Evolutionary conservation across 2,329 filamentous ascomycete genomes (phyloP).

Genomic region (Diaporthe australafricana): DNA sequence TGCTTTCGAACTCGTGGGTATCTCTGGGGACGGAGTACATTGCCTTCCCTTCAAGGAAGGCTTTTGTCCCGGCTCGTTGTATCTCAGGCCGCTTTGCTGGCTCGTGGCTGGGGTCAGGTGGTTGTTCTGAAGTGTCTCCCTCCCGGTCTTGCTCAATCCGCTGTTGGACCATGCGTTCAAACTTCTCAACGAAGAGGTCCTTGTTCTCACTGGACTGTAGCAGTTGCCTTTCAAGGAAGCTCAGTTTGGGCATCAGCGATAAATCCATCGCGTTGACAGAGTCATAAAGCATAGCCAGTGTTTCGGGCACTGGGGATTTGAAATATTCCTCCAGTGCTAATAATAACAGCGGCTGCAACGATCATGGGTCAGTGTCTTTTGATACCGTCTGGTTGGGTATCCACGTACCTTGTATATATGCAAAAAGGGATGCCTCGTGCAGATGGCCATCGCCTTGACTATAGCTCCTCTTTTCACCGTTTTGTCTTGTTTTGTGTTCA

Average conservation of each 20-base stretch:
- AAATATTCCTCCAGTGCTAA: constrained; percentile 97
- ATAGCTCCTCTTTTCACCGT: constrained; percentile 92
- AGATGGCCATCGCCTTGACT: constrained; percentile 99
- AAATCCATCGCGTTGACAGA: constrained; percentile 97
- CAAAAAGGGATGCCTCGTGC: constrained; percentile 94
- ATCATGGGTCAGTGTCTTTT: constrained; percentile 32
- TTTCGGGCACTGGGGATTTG: constrained; percentile 88
- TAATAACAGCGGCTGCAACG: constrained; percentile 80
- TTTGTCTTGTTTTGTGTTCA: constrained; percentile 98
- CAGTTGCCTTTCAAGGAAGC: constrained; percentile 84
- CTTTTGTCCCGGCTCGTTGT: constrained; percentile 72
- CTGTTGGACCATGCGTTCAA: constrained; percentile 92
- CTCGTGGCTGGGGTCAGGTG: constrained; percentile 60
- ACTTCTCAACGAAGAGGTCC: constrained; percentile 97
- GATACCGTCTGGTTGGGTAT: constrained; percentile 2
- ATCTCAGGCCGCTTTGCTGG: constrained; percentile 61
- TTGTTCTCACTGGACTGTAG: constrained; percentile 92
- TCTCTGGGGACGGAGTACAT: constrained; percentile 86
- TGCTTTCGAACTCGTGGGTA: constrained; percentile 97
- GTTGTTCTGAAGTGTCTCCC: constrained; percentile 41
- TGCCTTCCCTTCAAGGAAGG: constrained; percentile 70
- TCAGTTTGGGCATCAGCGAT: constrained; percentile 89
- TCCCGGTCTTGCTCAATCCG: constrained; percentile 75
- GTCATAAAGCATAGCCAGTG: constrained; percentile 87
- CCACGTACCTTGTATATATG: constrained; percentile 91